phyloP scores from a whole-genome alignment of 352 stramenopile genomes.

The Globisporangium carolinianum region DNA sequence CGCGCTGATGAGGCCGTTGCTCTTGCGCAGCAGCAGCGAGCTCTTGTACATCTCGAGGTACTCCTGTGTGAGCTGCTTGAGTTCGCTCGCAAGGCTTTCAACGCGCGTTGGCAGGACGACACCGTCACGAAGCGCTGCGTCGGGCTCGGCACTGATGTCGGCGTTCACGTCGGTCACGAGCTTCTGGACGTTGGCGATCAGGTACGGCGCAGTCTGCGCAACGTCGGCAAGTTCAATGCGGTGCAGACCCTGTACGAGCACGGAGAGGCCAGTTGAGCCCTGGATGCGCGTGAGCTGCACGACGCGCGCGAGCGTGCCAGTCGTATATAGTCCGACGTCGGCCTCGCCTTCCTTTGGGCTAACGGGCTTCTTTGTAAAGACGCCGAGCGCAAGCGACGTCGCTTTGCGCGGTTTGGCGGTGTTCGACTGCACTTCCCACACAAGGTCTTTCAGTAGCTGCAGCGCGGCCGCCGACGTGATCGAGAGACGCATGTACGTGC shows the following conservation, averaged over 20 bases:
- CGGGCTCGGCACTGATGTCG: neutral
- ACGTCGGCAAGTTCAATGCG: constrained; percentile 43
- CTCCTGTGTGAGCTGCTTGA: constrained; percentile 64
- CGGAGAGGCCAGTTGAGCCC: constrained; percentile 43
- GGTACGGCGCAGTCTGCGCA: constrained; percentile 46
- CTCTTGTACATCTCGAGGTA: constrained; percentile 64
- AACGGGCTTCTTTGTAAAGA: constrained; percentile 46
- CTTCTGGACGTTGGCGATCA: constrained; percentile 42
- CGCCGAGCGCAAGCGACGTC: constrained; percentile 43
- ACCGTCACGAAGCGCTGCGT: constrained; percentile 5
- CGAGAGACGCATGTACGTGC: constrained; percentile 64
- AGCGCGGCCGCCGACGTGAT: constrained; percentile 54
- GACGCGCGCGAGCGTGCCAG: constrained; percentile 61
- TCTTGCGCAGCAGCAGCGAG: constrained; percentile 44
- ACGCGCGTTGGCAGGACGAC: constrained; percentile 16
- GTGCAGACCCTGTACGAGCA: constrained; percentile 59
- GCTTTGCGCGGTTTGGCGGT: constrained; percentile 30
- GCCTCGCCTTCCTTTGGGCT: constrained; percentile 8
- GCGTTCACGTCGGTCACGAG: constrained; percentile 11
- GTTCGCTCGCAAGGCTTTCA: constrained; percentile 28
- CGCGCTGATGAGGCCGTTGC: constrained; percentile 49
- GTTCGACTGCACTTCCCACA: constrained; percentile 56
- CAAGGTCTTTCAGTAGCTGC: constrained; percentile 70
- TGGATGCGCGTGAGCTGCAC: constrained; percentile 71
- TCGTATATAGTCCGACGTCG: constrained; percentile 36